Evolutionary conservation across 1,284 basidiomycete genomes (phyloP).

Genomic region (Paramarasmius palmivorus): DNA sequence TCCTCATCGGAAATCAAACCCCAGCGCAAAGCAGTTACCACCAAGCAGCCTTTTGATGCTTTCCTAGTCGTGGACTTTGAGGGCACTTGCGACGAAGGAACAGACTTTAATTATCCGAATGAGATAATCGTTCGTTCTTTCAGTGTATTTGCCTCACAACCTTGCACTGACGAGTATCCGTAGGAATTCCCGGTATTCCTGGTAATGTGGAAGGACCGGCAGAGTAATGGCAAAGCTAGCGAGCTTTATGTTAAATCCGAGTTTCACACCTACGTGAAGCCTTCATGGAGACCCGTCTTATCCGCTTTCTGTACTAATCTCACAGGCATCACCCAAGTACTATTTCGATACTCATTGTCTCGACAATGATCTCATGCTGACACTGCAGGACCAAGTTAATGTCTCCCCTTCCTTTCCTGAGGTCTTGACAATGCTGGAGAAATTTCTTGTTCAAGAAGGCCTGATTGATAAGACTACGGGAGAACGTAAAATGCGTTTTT

Average conservation of each 20-base stretch:
- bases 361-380: conserved; percentile 1
- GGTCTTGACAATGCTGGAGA: conserved; percentile 63
- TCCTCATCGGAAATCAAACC: no score
- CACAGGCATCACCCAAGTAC: conserved; percentile 91
- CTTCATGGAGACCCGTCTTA: conserved; percentile 82
- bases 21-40: conserved; percentile 6
- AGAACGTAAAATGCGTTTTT: conserved; percentile 59
- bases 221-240: conserved; percentile 49
- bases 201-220: conserved; percentile 77
- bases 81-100: conserved; percentile 78
- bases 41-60: conserved; percentile 63
- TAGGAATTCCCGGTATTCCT: conserved; percentile 90
- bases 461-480: conserved; percentile 62
- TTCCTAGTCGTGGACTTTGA: conserved; percentile 88
- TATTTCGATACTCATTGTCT: conserved; percentile 21
- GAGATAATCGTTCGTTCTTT: conserved; percentile 82
- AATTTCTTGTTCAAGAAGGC: conserved; percentile 69
- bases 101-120: conserved; percentile 79
- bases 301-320: conserved; percentile 84
- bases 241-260: conserved; percentile 71
- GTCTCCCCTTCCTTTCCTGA: conserved; percentile 74
- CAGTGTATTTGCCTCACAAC: conserved; percentile 10
- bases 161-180: conserved; percentile 11
- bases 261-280: conserved; percentile 88
- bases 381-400: conserved; percentile 74